Percentiles rank a stretch among this genome's conserved stretches.
Evolutionary conservation across 345 rosid genomes (phyloP).

Genomic region (Gossypium mustelinum): DNA sequence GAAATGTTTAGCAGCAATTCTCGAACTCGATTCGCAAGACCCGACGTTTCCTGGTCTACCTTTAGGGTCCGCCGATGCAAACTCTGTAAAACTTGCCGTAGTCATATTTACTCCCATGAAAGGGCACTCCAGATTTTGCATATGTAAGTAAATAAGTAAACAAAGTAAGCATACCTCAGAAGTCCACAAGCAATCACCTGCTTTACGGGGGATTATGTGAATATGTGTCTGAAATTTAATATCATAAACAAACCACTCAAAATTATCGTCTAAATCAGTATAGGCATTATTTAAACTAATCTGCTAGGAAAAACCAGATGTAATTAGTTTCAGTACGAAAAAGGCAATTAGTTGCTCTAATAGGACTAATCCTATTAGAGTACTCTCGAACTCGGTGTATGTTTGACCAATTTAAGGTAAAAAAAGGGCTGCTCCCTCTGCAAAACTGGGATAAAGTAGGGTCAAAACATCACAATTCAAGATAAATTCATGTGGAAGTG

Average conservation of each 20-base stretch:
- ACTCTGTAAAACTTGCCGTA: constrained; percentile 46
- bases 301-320: neutral
- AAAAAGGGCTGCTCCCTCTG: too few species aligned
- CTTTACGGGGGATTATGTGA: constrained; percentile 91
- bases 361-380: neutral
- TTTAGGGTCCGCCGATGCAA: constrained; percentile 47
- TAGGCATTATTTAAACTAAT: neutral
- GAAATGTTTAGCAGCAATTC: constrained; percentile 44
- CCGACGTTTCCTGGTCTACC: constrained; percentile 53
- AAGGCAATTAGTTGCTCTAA: neutral
- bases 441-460: too few species aligned
- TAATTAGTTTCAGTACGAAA: neutral
- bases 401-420: too few species aligned
- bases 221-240: constrained; percentile 68
- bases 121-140: neutral
- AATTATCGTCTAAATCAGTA: neutral
- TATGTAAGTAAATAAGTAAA: neutral
- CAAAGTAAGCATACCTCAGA: constrained; percentile 57
- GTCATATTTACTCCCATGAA: neutral
- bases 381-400: too few species aligned
- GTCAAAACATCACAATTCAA: too few species aligned
- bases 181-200: constrained; percentile 78
- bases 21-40: constrained; percentile 48
- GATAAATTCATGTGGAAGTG: neutral
- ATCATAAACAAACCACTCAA: constrained; percentile 6